A percentile compares a stretch with the other conserved stretches of the same genome.
phyloP scores from a whole-genome alignment of 805 yeast genomes.

The Zygotorulaspora florentina region DNA sequence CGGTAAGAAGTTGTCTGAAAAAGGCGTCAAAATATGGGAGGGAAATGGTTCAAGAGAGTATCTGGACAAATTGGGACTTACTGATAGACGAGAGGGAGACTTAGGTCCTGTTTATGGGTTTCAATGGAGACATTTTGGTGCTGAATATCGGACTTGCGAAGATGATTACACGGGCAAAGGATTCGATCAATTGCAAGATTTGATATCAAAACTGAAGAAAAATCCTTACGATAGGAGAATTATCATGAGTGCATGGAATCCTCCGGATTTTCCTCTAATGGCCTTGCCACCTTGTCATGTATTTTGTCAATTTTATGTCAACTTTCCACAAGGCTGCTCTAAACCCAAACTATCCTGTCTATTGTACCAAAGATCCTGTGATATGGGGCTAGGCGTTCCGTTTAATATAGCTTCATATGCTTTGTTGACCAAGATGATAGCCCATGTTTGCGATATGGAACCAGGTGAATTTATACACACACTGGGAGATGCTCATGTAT shows the following conservation, averaged over 20 bases:
- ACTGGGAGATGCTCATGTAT: constrained; percentile 95
- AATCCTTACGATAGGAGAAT: constrained; percentile 95
- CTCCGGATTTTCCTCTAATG: constrained; percentile 90
- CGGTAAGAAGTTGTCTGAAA: constrained; percentile 68
- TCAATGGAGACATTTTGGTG: constrained; percentile 99
- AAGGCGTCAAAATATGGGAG: constrained; percentile 97
- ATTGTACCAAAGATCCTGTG: constrained; percentile 96
- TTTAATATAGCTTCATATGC: constrained; percentile 98
- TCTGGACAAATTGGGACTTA: constrained; percentile 76
- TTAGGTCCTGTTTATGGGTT: constrained; percentile 98
- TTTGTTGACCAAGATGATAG: constrained; percentile 86
- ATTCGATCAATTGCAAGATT: constrained; percentile 78
- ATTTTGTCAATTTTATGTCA: constrained; percentile 91
- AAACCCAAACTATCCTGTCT: constrained; percentile 78
- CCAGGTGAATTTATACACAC: constrained; percentile 95
- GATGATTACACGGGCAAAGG: constrained; percentile 86
- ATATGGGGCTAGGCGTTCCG: constrained; percentile 99
- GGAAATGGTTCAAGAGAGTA: constrained; percentile 95
- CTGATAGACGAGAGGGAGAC: constrained; percentile 83
- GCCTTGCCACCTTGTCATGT: constrained; percentile 99
- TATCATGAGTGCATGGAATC: constrained; percentile 97
- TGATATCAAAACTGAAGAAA: constrained; percentile 72
- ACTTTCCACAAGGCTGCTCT: constrained; percentile 53
- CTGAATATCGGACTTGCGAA: constrained; percentile 81
- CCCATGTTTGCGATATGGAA: constrained; percentile 90